These are phyloP conservation scores for Debaryomyces tyrocola DNA, from an alignment of 805 yeast species.

Conservation along the genomic window DNA sequence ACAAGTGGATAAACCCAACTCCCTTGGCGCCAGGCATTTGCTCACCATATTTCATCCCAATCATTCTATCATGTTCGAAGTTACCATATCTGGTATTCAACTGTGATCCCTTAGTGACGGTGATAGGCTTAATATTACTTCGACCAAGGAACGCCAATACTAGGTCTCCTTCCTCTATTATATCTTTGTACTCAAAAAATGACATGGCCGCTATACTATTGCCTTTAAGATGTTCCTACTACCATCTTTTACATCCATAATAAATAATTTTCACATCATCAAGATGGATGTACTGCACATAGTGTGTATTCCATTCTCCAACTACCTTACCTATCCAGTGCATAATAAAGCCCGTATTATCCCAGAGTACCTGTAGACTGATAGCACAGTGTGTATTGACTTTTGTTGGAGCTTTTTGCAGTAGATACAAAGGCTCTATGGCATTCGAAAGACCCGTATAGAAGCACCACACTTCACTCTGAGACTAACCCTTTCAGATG, in stretches of 20 bases:
- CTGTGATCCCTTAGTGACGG: constrained; percentile 54
- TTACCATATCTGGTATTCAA: constrained; percentile 88
- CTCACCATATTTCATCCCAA: constrained; percentile 78
- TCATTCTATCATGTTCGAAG: constrained; percentile 81
- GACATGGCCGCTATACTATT: constrained; percentile 29
- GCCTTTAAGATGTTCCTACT: not conserved
- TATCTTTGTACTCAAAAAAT: constrained; percentile 59
- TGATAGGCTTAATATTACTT: constrained; percentile 73
- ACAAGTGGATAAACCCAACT: constrained; percentile 79
- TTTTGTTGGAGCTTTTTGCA: too few relatives aligned
- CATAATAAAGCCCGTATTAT: too few relatives aligned
- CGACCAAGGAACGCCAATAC: constrained; percentile 86
- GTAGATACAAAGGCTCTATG: too few relatives aligned
- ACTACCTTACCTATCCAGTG: too few relatives aligned
- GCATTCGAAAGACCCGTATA: too few relatives aligned
- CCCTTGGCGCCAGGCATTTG: constrained; percentile 79
- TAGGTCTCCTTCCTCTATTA: constrained; percentile 82
- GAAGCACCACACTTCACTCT: too few relatives aligned
- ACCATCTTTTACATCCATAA: not conserved
- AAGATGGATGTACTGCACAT: constrained; percentile 5
- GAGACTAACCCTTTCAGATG: too few relatives aligned
- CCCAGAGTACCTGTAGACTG: too few relatives aligned
- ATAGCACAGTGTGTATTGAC: too few relatives aligned
- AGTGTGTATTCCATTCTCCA: not conserved
- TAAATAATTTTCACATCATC: not conserved